Evolutionary conservation across 1,284 basidiomycete species (phyloP).

Genomic region (Rhodotorula sp.): DNA sequence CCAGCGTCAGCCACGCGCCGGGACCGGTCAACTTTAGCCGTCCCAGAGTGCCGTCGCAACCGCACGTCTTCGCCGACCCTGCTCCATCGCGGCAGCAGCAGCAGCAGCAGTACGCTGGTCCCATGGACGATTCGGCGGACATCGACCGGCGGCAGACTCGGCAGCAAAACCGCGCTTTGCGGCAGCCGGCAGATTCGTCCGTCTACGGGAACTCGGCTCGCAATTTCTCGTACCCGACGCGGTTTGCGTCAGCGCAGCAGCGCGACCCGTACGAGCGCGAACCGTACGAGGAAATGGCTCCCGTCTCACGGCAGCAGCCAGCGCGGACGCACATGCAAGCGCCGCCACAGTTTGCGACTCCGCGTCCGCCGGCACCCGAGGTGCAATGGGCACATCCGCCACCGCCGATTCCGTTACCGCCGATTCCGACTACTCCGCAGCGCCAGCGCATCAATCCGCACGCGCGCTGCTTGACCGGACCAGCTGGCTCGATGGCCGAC

Average conservation of each 20-base stretch:
- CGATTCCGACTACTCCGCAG: constrained; percentile 23
- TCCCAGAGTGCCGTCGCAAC: not conserved
- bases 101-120: not conserved
- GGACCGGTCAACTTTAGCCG: not conserved
- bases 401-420: constrained; percentile 15
- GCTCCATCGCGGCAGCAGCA: too few species aligned
- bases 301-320: not conserved
- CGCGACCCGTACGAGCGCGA: constrained; percentile 7
- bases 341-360: constrained; percentile 1
- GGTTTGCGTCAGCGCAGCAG: constrained; percentile 22
- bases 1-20: not conserved
- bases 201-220: constrained; percentile 1
- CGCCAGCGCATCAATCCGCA: constrained; percentile 9
- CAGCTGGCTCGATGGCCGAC: constrained; percentile 7
- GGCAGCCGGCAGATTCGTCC: not conserved
- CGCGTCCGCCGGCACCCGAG: constrained; percentile 1
- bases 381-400: constrained; percentile 4
- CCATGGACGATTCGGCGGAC: not conserved
- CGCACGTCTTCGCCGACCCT: not conserved
- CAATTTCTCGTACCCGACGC: constrained; percentile 38
- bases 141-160: not conserved
- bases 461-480: constrained; percentile 13
- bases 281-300: not conserved
- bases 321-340: not conserved
- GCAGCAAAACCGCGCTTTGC: not conserved